Percentiles rank a stretch among this genome's conserved stretches.
Evolutionary conservation across 306 rosid genomes (phyloP).

Genomic region (Ochetophila trinervis): DNA sequence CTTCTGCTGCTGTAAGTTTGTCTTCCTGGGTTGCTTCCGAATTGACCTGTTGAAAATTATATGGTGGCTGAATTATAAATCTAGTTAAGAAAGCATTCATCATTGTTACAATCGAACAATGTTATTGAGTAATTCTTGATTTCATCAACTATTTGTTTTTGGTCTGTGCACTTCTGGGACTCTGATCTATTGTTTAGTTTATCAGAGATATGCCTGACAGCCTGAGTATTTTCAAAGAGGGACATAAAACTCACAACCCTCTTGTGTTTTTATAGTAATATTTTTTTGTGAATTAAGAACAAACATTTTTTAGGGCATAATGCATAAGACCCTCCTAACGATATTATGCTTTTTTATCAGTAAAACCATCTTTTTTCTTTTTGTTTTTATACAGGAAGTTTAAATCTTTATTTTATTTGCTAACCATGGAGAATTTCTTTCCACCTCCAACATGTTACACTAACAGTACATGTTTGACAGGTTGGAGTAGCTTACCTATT

Average conservation of each 20-base stretch:
- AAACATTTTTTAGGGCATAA: too few relatives aligned
- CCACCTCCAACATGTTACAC: slow-evolving; percentile 7
- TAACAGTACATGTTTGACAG: slow-evolving; percentile 41
- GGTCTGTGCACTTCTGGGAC: too few relatives aligned
- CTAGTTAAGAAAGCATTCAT: too few relatives aligned
- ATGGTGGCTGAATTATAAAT: too few relatives aligned
- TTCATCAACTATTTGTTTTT: not conserved
- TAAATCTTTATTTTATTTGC: not conserved
- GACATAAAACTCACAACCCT: not conserved
- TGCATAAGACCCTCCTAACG: too few relatives aligned
- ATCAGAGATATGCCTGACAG: not conserved
- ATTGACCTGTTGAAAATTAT: too few relatives aligned
- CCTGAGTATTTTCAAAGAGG: not conserved
- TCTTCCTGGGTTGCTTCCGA: not conserved
- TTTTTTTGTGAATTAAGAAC: too few relatives aligned
- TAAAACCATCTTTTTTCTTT: not conserved
- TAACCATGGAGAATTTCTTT: slow-evolving; percentile 1
- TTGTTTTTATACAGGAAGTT: not conserved
- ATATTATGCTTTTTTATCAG: too few relatives aligned
- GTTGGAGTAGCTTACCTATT: slow-evolving; percentile 89
- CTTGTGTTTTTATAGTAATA: too few relatives aligned
- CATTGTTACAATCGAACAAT: too few relatives aligned
- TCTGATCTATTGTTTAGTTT: not conserved
- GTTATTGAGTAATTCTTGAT: not conserved
- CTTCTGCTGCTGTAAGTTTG: slow-evolving; percentile 93